These are phyloP conservation scores for Eleusine coracana DNA, from an alignment of 176 grass and related monocot species.

Conservation along the genomic window DNA sequence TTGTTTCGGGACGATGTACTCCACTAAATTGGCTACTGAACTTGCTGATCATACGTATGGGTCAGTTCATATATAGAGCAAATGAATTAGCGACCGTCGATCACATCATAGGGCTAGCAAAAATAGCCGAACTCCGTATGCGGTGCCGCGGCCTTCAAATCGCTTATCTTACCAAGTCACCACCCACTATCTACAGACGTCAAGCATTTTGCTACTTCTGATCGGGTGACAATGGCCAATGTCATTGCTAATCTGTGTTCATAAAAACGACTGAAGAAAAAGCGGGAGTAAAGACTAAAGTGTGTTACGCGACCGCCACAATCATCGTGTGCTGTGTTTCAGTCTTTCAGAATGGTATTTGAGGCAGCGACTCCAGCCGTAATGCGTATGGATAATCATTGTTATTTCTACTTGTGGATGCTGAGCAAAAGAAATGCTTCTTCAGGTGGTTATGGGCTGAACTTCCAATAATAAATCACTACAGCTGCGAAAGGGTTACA, in stretches of 20 bases:
- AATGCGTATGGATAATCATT: conserved; percentile 2
- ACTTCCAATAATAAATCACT: not conserved
- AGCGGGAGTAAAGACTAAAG: not conserved
- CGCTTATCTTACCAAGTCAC: not conserved
- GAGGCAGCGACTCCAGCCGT: not conserved
- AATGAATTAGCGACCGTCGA: not conserved
- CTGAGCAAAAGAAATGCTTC: not conserved
- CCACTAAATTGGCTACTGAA: not conserved
- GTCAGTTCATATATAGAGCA: conserved; percentile 15
- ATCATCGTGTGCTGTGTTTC: not conserved
- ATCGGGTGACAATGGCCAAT: not conserved
- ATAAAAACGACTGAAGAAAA: not conserved
- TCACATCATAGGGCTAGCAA: not conserved
- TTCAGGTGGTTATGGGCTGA: not conserved
- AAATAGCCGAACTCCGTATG: not conserved
- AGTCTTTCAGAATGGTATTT: not conserved
- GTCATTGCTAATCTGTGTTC: not conserved
- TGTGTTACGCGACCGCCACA: not conserved
- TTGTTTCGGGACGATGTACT: not conserved
- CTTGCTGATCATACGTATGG: not conserved
- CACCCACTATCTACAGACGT: not conserved
- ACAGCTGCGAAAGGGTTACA: not conserved
- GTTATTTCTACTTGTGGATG: conserved; percentile 19
- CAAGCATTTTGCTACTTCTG: not conserved
- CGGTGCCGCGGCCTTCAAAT: not conserved